These are phyloP conservation scores for Sutorius eximius DNA, from an alignment of 1,284 basidiomycete genomes.

Conservation along the genomic window DNA sequence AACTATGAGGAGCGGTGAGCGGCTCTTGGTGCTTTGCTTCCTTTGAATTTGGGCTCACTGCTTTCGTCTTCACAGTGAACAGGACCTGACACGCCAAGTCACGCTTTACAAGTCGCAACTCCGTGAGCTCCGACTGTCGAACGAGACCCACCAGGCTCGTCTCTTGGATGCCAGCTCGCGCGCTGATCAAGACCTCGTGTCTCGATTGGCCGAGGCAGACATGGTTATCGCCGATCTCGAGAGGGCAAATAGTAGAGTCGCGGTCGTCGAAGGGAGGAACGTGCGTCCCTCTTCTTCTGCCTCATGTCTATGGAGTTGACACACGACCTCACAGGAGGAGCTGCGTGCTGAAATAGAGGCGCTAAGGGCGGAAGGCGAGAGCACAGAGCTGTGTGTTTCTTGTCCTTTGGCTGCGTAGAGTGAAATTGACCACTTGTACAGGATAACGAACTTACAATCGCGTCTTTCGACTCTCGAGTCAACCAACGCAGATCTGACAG, in stretches of 20 bases:
- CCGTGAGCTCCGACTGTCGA: constrained; percentile 83
- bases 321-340: constrained; percentile 61
- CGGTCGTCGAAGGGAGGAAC: constrained; percentile 89
- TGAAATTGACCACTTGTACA: constrained; percentile 36
- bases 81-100: constrained; percentile 87
- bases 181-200: constrained; percentile 88
- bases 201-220: constrained; percentile 87
- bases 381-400: constrained; percentile 63
- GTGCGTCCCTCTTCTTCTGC: constrained; percentile 42
- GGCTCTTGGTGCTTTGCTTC: background rate
- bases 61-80: constrained; percentile 64
- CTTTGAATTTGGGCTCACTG: constrained; percentile 1
- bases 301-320: background rate
- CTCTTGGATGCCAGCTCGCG: constrained; percentile 86
- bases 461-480: constrained; percentile 61
- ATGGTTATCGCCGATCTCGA: constrained; percentile 92
- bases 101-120: constrained; percentile 85
- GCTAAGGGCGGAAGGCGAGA: constrained; percentile 77
- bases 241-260: constrained; percentile 88
- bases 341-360: constrained; percentile 92
- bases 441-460: constrained; percentile 72
- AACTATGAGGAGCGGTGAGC: constrained; percentile 91
- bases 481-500: constrained; percentile 22
- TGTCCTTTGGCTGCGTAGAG: background rate
- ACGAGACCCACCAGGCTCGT: constrained; percentile 90